These are phyloP conservation scores for Gonium pectorale DNA, from an alignment of 139 green algal species.

Conservation along the genomic window DNA sequence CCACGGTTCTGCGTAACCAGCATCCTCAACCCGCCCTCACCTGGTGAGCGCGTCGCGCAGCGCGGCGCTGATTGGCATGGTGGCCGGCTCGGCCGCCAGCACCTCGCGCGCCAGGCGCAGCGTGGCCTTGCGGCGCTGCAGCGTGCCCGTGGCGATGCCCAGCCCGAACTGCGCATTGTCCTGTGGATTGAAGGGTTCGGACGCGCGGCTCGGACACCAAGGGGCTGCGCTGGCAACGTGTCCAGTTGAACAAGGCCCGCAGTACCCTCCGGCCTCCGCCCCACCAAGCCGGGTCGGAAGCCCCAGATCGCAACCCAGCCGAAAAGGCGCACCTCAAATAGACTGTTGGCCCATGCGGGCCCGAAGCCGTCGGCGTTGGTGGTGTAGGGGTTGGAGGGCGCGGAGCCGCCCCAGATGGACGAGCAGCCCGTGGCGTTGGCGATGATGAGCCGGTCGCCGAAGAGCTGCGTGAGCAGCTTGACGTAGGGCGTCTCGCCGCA, in stretches of 20 bases:
- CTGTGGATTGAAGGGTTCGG: too few relatives aligned
- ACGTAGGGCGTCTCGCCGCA: constrained; percentile 66
- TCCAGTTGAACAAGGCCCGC: too few relatives aligned
- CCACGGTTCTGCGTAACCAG: too few relatives aligned
- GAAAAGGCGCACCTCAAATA: too few relatives aligned
- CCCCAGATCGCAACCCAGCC: too few relatives aligned
- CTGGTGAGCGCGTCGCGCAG: constrained; percentile 8
- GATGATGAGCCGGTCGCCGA: constrained; percentile 68
- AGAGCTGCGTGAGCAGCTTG: constrained; percentile 65
- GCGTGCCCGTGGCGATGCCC: constrained; percentile 65
- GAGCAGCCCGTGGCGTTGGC: constrained; percentile 74
- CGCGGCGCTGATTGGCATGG: neutral
- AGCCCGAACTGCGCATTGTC: constrained; percentile 68
- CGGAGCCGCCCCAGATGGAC: constrained; percentile 72
- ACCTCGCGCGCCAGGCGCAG: constrained; percentile 31
- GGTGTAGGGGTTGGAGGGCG: constrained; percentile 72
- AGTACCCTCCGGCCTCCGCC: too few relatives aligned
- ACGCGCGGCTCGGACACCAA: too few relatives aligned
- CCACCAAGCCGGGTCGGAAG: too few relatives aligned
- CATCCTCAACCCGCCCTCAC: neutral
- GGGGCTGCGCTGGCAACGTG: too few relatives aligned
- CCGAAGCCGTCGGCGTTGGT: constrained; percentile 58
- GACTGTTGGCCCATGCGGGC: constrained; percentile 74
- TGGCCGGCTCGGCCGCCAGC: constrained; percentile 8
- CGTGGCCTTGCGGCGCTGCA: constrained; percentile 61